Conservation (phyloP, 345 rosid species). For the Syzygium aromaticum region DNA sequence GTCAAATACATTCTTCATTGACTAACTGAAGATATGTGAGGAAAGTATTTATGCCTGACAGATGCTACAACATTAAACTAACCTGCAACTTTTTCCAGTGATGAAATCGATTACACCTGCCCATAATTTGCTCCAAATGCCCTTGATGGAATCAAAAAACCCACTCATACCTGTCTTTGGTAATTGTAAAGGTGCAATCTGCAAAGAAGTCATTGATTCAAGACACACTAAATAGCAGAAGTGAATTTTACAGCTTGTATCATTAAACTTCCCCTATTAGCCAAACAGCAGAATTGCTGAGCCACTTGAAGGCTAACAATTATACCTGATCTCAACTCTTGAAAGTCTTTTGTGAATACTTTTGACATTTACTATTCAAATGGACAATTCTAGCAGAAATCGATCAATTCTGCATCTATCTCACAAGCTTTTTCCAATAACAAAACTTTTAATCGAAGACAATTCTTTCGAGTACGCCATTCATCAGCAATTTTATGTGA, state of each 20-base stretch:
- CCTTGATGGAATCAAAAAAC: slow-evolving; percentile 56
- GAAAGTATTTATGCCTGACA: neutral
- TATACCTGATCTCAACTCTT: no score
- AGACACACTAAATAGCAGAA: neutral
- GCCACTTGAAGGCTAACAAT: no score
- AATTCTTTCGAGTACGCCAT: neutral
- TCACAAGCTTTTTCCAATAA: neutral
- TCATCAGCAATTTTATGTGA: neutral
- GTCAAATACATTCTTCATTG: neutral
- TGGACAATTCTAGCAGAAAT: no score
- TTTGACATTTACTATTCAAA: no score
- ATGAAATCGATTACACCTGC: slow-evolving; percentile 63
- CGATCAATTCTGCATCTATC: no score
- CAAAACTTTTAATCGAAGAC: neutral
- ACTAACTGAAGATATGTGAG: neutral
- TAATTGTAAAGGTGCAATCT: slow-evolving; percentile 59
- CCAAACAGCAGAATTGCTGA: no score
- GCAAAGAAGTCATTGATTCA: slow-evolving; percentile 14
- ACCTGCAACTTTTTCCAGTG: slow-evolving; percentile 87
- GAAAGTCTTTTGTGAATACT: no score
- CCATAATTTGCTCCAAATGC: slow-evolving; percentile 47
- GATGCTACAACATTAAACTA: neutral
- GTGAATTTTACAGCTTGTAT: neutral
- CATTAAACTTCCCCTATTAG: neutral
- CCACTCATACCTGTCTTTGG: slow-evolving; percentile 51